Conservation (phyloP, 78 protist genomes). For the Cavenderia fasciculata region DNA sequence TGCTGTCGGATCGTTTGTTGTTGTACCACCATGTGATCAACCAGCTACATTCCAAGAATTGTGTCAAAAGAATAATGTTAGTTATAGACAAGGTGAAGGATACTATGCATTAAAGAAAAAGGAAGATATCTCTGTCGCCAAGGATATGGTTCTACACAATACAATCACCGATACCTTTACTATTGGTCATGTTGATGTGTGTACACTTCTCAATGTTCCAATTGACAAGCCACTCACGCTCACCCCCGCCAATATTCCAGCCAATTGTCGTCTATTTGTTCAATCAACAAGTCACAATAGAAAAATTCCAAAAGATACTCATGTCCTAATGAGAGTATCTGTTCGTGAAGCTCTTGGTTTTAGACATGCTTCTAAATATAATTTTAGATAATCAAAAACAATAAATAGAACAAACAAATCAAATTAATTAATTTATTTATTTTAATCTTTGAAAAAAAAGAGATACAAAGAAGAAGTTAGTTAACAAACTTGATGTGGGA, state of each 20-base stretch:
- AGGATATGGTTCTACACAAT: slow-evolving; percentile 7
- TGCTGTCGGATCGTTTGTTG: slow-evolving; percentile 17
- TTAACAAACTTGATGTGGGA: too few species aligned
- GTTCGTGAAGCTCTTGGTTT: slow-evolving; percentile 11
- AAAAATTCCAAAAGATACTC: slow-evolving; percentile 15
- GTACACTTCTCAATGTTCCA: neutral
- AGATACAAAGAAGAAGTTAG: too few species aligned
- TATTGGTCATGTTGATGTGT: slow-evolving; percentile 11
- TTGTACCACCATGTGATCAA: neutral
- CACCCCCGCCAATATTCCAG: neutral
- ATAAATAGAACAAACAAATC: too few species aligned
- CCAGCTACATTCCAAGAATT: slow-evolving; percentile 2
- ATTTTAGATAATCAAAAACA: slow-evolving; percentile 23
- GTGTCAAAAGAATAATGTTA: neutral
- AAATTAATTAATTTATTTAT: too few species aligned
- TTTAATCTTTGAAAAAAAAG: too few species aligned
- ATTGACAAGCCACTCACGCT: neutral
- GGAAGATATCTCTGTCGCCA: neutral
- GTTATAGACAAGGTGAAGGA: slow-evolving; percentile 16
- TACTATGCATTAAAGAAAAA: slow-evolving; percentile 29
- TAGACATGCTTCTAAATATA: slow-evolving; percentile 14
- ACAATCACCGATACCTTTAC: slow-evolving; percentile 6
- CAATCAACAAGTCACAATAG: slow-evolving; percentile 29
- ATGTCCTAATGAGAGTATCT: slow-evolving; percentile 11
- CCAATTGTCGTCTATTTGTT: neutral